A percentile compares a stretch with the other conserved stretches of the same genome.
phyloP scores from a whole-genome alignment of 805 yeast species.

The Nakazawaea ernobii region DNA sequence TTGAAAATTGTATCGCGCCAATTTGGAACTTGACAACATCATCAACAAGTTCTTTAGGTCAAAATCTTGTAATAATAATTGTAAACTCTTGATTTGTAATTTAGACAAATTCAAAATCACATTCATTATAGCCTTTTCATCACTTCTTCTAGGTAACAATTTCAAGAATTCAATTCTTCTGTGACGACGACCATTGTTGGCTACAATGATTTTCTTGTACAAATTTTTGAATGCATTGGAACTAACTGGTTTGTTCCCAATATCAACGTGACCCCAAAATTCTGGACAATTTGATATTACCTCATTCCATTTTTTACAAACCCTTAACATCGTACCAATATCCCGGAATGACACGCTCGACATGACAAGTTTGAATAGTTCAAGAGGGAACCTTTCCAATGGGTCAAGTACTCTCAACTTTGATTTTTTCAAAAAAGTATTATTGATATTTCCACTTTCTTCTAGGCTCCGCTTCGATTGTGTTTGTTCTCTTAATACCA shows the following conservation, averaged over 20 bases:
- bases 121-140: constrained; percentile 6
- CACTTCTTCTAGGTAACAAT: background rate
- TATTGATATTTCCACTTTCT: background rate
- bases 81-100: constrained; percentile 3
- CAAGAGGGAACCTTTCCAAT: constrained; percentile 19
- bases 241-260: background rate
- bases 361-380: constrained; percentile 15
- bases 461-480: too few relatives aligned
- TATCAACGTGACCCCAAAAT: constrained; percentile 2
- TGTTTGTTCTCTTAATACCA: background rate
- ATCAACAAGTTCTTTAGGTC: background rate
- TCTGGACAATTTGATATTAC: background rate
- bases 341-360: constrained; percentile 7
- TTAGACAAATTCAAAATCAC: background rate
- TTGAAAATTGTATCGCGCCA: constrained; percentile 1
- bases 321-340: background rate
- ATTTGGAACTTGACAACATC: constrained; percentile 4
- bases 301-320: background rate
- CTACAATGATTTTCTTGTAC: background rate
- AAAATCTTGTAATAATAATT: background rate
- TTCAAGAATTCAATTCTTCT: constrained; percentile 1
- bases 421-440: background rate
- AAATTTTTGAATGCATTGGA: constrained; percentile 1
- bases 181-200: background rate
- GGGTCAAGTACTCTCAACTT: constrained; percentile 16